Base-by-base conservation (phyloP, 2,329 filamentous ascomycete species). In the Catunica adiposa region DNA sequence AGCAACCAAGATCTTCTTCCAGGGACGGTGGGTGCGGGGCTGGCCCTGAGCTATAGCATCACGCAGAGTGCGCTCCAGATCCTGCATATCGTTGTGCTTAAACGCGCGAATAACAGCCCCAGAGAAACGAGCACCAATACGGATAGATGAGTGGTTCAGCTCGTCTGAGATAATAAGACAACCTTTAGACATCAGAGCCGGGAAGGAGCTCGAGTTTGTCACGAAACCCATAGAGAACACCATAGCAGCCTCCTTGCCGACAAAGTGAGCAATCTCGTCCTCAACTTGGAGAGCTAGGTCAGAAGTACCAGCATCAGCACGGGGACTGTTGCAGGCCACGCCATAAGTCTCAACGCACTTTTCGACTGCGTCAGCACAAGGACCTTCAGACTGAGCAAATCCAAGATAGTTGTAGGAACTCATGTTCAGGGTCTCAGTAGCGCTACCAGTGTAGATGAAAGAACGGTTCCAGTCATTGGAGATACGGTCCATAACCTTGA, bases 401-500 rank as follows among this genome's bases (percentile, higher is more conserved):
- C 92, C 92, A 23, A 98, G 85, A 67, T 98, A 98, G 70, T 98
- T 98, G 77, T 98, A 98, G 1, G 92, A 98, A 73, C 90, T 96
- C 84, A 98, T 85, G 71, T 98, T 98, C 63, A 98, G 74, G 0
- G 92, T 97, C 69, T 98, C 88, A 1, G 90, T 97, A 58, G 80
- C 84, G 51, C 88, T 94, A 57, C 92, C 92, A 1, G 86, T 89
- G 68, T 89, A 82, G 66, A 86, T 80, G 73, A 95, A 98, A 58
- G 84, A 83, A 64, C 84, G 78, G 71, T 98, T 98, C 74, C 87
- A 89, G 66, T 98, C 88, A 65, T 90, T 79, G 2, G 89, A 94
- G 63, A 80, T 84, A 65, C 92, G 87, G 68, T 97, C 90, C 62
- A 97, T 78, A 40, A 98, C 75, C 23, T 87, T 97, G 64, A 98